A percentile compares a stretch with the other conserved stretches of the same genome.
Evolutionary conservation across 345 rosid genomes (phyloP).

Genomic region (Eucalyptus grandis): DNA sequence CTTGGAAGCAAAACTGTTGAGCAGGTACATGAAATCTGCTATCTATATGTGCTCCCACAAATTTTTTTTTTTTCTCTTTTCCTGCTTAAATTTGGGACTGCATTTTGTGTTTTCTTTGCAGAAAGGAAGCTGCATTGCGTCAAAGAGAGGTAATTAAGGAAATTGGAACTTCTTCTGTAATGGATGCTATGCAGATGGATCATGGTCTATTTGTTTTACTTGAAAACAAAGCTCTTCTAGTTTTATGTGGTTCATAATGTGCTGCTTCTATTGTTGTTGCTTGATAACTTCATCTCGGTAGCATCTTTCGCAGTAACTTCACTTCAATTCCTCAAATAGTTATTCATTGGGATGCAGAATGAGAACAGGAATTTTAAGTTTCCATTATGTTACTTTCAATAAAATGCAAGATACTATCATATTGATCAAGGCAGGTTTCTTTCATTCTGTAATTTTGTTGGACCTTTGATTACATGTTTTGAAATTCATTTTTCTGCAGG

Average conservation of each 20-base stretch:
- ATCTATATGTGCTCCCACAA: neutral
- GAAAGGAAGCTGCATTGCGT: constrained; percentile 95
- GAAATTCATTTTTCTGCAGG: constrained; percentile 22
- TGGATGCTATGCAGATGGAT: neutral
- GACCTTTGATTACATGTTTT: neutral
- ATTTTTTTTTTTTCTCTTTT: neutral
- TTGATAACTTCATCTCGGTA: neutral
- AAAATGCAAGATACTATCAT: neutral
- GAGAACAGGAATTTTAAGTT: neutral
- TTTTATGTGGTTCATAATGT: neutral
- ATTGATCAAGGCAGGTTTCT: neutral
- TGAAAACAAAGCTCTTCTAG: neutral
- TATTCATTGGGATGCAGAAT: neutral
- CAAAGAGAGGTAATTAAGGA: constrained; percentile 71
- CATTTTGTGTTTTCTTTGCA: constrained; percentile 15
- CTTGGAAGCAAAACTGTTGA: constrained; percentile 86
- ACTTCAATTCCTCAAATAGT: neutral
- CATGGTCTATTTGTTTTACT: neutral
- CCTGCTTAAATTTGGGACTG: neutral
- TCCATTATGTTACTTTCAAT: neutral
- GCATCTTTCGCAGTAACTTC: neutral
- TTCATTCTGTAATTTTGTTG: neutral
- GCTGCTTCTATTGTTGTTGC: neutral
- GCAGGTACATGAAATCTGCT: constrained; percentile 35
- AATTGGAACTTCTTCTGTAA: neutral